Base-by-base conservation (phyloP, 768 basidiomycete genomes). In the Mycena galopus region DNA sequence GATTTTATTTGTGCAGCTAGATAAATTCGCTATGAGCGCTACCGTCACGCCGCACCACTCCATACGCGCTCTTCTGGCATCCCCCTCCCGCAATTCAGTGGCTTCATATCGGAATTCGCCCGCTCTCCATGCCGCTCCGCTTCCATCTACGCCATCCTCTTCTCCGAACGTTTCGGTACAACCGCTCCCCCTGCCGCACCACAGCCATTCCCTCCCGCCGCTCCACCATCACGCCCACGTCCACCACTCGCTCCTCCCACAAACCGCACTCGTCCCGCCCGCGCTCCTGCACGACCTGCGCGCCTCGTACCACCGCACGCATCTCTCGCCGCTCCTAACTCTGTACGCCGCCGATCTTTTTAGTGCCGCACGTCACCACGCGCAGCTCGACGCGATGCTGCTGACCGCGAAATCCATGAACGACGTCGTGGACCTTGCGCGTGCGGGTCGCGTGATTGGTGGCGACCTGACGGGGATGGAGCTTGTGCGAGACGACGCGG, bases 21-120 rank as follows among this genome's bases (percentile, higher is more conserved):
- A 96, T 78, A 89, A 88, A 76, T 95, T 96, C 78, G 86, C 93
- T 3, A 91, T 96, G 88, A 95, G 93, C 76, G 88, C 88, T 8
- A 89, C 88, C 50, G 80, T 93, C 58, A 81, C 85, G 35, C 78
- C 93, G 12, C 84, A 88, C 27, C 81, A 86, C 44, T 82, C 84
- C 32, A 78, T 83, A 23, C 84, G 83, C 35, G 47, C 80, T 66
- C 62, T 77, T 74, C 39, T 79, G 56, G 73, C 74, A 59, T 67
- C 78, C 37, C 65, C 79, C 10, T 76, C 73, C 7, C 73, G 67
- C 25, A 73, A 65, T 37, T 72, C 76, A 12, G n/a, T n/a, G n/a
- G 64, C 47, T 27, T 69, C 74, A 59, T 64, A 66, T 68, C 78
- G 67, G 51, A 64, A 65, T 44, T 75, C 78, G 57, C 81, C 80